Conservation (phyloP, 2,329 filamentous ascomycete genomes). For the Grosmannia huntii region DNA sequence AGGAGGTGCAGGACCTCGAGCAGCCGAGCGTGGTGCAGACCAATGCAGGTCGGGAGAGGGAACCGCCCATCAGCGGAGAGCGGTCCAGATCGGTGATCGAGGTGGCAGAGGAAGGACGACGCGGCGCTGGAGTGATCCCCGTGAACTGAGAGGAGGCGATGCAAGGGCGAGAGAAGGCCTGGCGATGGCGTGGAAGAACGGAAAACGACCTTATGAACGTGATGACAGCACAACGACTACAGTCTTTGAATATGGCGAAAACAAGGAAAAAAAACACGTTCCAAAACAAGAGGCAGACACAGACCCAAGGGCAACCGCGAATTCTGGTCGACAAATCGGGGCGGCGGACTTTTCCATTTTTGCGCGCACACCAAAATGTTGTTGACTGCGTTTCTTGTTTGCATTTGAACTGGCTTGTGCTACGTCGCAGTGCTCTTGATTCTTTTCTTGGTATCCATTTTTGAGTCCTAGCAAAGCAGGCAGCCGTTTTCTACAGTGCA, state of each 20-base stretch:
- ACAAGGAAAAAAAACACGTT: not conserved
- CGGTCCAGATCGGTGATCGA: constrained; percentile 10
- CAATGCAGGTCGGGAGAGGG: not conserved
- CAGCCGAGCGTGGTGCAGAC: not conserved
- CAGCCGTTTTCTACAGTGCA: not conserved
- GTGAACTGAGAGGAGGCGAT: not conserved
- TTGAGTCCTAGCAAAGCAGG: not conserved
- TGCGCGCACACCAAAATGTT: not conserved
- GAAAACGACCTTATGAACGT: not conserved
- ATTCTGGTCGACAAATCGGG: not conserved
- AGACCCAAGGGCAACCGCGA: constrained; percentile 6
- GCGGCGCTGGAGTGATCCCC: not conserved
- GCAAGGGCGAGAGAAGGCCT: not conserved
- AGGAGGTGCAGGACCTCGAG: not conserved
- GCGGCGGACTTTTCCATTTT: not conserved
- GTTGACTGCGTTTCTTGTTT: not conserved
- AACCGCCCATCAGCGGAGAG: constrained; percentile 1
- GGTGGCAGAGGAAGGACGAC: constrained; percentile 4
- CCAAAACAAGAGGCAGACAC: not conserved
- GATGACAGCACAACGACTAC: constrained; percentile 1
- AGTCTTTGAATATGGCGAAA: not conserved
- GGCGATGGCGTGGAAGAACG: not conserved
- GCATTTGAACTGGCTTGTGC: not conserved
- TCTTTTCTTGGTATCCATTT: not conserved
- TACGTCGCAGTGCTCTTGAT: not conserved